Evolutionary conservation across 129 eudicot genomes (phyloP).

Genomic region (Flaveria sonorensis): DNA sequence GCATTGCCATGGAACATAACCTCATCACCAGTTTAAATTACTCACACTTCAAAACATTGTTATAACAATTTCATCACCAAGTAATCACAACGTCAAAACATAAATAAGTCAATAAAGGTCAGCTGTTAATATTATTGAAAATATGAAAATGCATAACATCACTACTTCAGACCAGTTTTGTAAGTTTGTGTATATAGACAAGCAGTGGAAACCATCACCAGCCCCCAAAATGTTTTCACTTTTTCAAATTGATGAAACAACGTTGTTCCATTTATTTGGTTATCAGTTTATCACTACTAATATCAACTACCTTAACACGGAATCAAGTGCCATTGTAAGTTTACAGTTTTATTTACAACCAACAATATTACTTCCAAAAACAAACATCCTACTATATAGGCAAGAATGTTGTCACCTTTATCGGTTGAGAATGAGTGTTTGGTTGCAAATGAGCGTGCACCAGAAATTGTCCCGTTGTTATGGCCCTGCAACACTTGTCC

Average conservation of each 20-base stretch:
- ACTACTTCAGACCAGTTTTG: constrained; percentile 43
- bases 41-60: not conserved
- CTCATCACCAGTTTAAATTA: not conserved
- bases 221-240: not conserved
- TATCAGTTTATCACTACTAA: not conserved
- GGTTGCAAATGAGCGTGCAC: constrained; percentile 69
- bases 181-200: constrained; percentile 17
- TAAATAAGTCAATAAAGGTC: not conserved
- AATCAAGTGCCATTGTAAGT: not conserved
- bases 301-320: not conserved
- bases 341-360: not conserved
- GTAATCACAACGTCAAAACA: not conserved
- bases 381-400: not conserved
- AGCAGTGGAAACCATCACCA: not conserved
- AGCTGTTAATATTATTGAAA: not conserved
- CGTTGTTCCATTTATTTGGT: not conserved
- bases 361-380: not conserved
- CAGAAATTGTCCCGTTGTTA: constrained; percentile 39
- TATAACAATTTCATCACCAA: not conserved
- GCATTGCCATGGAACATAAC: not conserved
- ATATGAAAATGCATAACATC: not conserved
- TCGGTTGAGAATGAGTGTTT: constrained; percentile 87
- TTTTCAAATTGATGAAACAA: not conserved
- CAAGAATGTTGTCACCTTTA: constrained; percentile 50
- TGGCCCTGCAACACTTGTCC: constrained; percentile 60